Conservation (phyloP, 208 protist genomes). For the Acanthamoeba sp. region DNA sequence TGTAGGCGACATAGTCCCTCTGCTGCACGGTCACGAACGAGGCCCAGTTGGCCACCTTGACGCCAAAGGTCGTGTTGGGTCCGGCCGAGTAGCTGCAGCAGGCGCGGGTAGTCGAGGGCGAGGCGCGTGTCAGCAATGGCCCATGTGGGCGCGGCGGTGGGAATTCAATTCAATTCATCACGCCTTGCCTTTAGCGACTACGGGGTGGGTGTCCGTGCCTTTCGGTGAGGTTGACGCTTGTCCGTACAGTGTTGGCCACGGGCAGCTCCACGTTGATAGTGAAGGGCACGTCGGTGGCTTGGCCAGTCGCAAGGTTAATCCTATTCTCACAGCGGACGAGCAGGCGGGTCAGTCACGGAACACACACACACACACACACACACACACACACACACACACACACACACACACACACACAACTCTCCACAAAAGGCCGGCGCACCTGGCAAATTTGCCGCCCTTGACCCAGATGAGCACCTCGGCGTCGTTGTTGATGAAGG, state of each 20-base stretch:
- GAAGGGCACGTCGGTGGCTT: conserved; percentile 22
- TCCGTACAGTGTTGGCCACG: neutral
- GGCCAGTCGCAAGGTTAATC: neutral
- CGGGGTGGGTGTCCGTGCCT: neutral
- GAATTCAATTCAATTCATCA: too few relatives aligned
- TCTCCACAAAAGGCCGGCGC: too few relatives aligned
- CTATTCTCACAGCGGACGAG: neutral
- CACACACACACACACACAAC: too few relatives aligned
- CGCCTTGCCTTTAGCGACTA: neutral
- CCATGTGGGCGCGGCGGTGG: too few relatives aligned
- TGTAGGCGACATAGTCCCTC: neutral
- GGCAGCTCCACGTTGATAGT: neutral
- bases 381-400: too few relatives aligned
- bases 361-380: too few relatives aligned
- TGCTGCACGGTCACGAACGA: neutral
- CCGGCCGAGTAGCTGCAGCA: conserved; percentile 24
- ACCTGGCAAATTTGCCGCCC: conserved; percentile 28
- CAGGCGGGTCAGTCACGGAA: neutral
- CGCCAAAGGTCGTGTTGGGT: neutral
- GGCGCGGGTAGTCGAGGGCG: too few relatives aligned
- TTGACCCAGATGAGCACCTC: conserved; percentile 70
- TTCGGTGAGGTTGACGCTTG: conserved; percentile 4
- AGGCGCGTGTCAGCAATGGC: too few relatives aligned
- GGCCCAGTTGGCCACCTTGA: conserved; percentile 13
- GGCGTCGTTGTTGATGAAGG: conserved; percentile 23